Evolutionary conservation across 75 land plant genomes (phyloP), one percentile per base, ranked within the genome.

Genomic region (Sequoiadendron giganteum): DNA sequence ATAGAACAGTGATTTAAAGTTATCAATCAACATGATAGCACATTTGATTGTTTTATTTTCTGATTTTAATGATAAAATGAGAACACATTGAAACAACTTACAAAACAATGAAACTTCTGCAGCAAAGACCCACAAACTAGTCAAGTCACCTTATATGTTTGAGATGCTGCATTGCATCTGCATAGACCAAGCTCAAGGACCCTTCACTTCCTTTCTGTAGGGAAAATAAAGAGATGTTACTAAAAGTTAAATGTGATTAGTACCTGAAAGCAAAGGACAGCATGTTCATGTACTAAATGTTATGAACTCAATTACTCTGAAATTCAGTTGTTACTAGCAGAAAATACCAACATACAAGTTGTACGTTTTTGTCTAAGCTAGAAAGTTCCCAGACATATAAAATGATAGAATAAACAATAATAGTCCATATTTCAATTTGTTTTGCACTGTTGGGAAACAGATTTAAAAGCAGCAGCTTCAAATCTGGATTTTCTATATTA

Each of bases 151-250:
- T 96, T 61, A 95, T 87, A 86, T 92, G 85, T 83, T 93, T 89
- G 76, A 98, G 90, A 43, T 93, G 94, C 90, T 98, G 91, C 96
- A 96, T 93, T 45, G 95, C 96, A 87, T 92, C 88, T 61, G 95
- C 95, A 91, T 76, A 98, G 83, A 94, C 94, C 11, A 55, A 65
- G 88, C 95, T 96, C 54, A 98, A 86, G 65, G 92, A 90, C 73
- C 97, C 99, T 92, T 98, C 99, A 93, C 95, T 94, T 48, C 99
- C 99, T 88, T 97, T 91, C 99, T 98, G 86, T 89, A 93, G 82
- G 47, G 47, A 78, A 55, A 54, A 6, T 38, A 34, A 85, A 85
- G 32, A 85, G 14, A 10, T 28, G 32, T 82, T 47, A 45, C n/a
- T 82, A 47, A 45, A 43, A 81, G 84, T 81, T 45, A 45, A 32